Evolutionary conservation across 2,329 filamentous ascomycete species (phyloP), one percentile per base, ranked within the genome.

Genomic region (Penicillium oxalicum): DNA sequence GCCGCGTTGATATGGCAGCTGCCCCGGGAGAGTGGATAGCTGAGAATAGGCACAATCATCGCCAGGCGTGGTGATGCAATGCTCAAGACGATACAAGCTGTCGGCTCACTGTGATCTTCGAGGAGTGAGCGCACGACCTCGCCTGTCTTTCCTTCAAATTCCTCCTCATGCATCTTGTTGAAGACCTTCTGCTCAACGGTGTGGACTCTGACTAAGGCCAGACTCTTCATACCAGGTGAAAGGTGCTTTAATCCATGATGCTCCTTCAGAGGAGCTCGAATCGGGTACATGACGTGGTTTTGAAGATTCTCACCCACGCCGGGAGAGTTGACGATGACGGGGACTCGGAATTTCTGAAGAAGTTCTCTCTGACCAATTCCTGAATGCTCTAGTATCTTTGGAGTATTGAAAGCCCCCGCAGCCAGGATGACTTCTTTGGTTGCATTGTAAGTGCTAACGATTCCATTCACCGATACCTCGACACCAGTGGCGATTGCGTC

Each of bases 361-460:
- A 72, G 54, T 2, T 60, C 55, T 9, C 58, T 54, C 4, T 67
- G 62, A 0, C 77, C 77, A 6, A 80, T 69, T 1, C 77, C 77
- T n/a, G 75, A 78, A 2, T 76, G 62, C 53, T 78, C 72, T 0
- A 80, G 66, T 4, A 79, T 60, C 41, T 76, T 70, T 1, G 62
- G 32, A 65, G 75, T 13, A 63, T 76, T 54, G 18, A 74, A 61
- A 0, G 65, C 63, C 1, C 73, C 72, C 0, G 71, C 71, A 1
- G 71, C 66, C 3, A 77, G 55, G 36, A 77, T 67, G 1, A 76
- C 65, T 47, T 76, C 74, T 33, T 60, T 63, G 4, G 45, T 49
- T 13, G 55, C 55, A 5, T 43, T 37, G 12, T 55, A 35, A 0
- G 18, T 50, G 29, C 27, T 11, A 2, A 7, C 25, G 7, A 50